Evolutionary conservation across 495 filamentous ascomycete genomes (phyloP).

Genomic region (Penicillium coprophilum): DNA sequence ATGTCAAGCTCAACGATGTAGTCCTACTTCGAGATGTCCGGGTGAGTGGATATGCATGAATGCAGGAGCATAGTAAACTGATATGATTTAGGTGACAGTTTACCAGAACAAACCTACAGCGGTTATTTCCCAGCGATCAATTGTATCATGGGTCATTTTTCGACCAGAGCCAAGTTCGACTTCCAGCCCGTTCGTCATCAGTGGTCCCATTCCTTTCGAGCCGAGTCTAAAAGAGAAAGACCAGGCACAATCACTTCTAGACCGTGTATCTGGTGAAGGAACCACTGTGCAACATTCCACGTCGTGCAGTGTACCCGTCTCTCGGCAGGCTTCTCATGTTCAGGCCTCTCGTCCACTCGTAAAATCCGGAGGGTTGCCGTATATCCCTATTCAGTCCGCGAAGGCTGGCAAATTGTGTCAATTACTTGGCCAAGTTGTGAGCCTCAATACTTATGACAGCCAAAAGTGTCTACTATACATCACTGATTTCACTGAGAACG

Average conservation of each 20-base stretch:
- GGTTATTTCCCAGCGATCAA: slow-evolving; percentile 31
- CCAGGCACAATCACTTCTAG: slow-evolving; percentile 32
- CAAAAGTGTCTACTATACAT: slow-evolving; percentile 65
- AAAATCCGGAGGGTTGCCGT: slow-evolving; percentile 43
- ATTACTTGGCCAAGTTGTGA: slow-evolving; percentile 74
- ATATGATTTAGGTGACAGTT: slow-evolving; percentile 26
- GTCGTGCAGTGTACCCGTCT: not conserved
- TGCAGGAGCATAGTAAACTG: not conserved
- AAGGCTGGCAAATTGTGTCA: slow-evolving; percentile 59
- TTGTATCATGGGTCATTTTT: slow-evolving; percentile 41
- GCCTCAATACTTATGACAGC: slow-evolving; percentile 51
- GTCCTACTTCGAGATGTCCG: slow-evolving; percentile 44
- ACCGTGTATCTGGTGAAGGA: slow-evolving; percentile 14
- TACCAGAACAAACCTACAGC: slow-evolving; percentile 27
- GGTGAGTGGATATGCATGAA: slow-evolving; percentile 27
- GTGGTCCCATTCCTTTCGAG: slow-evolving; percentile 34
- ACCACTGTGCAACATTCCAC: slow-evolving; percentile 8
- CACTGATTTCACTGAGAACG: slow-evolving; percentile 82
- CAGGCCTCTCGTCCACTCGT: slow-evolving; percentile 15
- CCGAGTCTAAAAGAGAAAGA: slow-evolving; percentile 31
- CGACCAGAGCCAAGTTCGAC: slow-evolving; percentile 30
- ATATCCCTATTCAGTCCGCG: slow-evolving; percentile 65
- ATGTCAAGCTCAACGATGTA: slow-evolving; percentile 45
- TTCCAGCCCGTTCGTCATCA: slow-evolving; percentile 24
- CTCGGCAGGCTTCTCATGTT: slow-evolving; percentile 3